A percentile compares a stretch with the other conserved stretches of the same genome.
These are phyloP conservation scores for Colletotrichum spaethianum DNA, from an alignment of 2,329 filamentous ascomycete genomes.

Conservation along the genomic window DNA sequence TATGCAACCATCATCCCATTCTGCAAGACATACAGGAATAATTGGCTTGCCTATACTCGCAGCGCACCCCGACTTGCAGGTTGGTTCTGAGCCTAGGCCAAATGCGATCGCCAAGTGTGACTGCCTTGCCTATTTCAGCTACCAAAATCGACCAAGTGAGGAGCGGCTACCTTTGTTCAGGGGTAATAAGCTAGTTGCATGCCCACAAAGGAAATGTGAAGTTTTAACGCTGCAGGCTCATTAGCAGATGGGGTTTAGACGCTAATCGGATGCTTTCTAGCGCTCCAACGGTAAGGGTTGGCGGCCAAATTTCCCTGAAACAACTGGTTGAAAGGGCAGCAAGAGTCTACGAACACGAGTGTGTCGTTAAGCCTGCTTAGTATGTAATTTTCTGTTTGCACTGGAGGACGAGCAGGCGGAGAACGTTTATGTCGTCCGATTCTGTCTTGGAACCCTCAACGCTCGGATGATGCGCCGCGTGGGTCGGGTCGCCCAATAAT, in stretches of 20 bases:
- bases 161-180: constrained; percentile 10
- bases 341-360: background rate
- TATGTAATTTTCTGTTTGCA: background rate
- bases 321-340: background rate
- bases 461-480: constrained; percentile 14
- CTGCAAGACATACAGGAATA: background rate
- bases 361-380: background rate
- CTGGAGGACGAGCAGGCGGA: background rate
- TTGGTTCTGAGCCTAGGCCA: background rate
- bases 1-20: constrained; percentile 17
- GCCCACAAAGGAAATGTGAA: background rate
- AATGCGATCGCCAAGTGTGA: background rate
- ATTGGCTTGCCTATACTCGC: background rate
- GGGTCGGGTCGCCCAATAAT: background rate
- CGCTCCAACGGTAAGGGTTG: constrained; percentile 12
- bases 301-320: constrained; percentile 23
- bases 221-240: background rate
- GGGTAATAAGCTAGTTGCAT: constrained; percentile 17
- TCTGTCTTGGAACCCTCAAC: constrained; percentile 2
- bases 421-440: constrained; percentile 23
- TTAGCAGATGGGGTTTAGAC: background rate
- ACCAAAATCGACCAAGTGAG: background rate
- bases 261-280: constrained; percentile 26
- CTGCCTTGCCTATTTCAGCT: constrained; percentile 15
- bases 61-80: background rate